These are phyloP conservation scores for Metschnikowia shivogae DNA, from an alignment of 805 yeast species.

Conservation along the genomic window DNA sequence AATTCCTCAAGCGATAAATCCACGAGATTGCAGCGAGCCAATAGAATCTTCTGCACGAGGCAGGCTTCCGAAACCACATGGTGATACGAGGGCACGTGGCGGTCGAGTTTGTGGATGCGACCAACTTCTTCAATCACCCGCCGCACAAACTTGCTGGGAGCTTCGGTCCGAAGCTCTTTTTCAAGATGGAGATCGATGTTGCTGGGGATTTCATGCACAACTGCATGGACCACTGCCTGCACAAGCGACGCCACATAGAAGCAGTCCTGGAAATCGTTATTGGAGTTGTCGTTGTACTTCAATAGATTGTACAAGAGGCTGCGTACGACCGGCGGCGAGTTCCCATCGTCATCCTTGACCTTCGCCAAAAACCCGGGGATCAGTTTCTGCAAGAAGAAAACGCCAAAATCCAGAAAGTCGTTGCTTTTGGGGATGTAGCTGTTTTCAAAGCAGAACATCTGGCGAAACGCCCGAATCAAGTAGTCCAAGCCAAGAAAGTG, in stretches of 20 bases:
- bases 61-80: conserved; percentile 52
- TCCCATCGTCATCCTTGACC: conserved; percentile 59
- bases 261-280: conserved; percentile 71
- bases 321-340: conserved; percentile 55
- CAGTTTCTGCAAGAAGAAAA: conserved; percentile 65
- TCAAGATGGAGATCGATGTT: conserved; percentile 12
- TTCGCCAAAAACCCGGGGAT: conserved; percentile 59
- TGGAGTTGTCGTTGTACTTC: conserved; percentile 80
- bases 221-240: conserved; percentile 42
- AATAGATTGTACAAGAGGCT: conserved; percentile 64
- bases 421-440: conserved; percentile 69
- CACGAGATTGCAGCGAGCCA: conserved; percentile 55
- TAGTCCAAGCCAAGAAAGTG: conserved; percentile 72
- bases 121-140: conserved; percentile 59
- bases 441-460: conserved; percentile 66
- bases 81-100: conserved; percentile 77
- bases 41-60: conserved; percentile 52
- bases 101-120: conserved; percentile 74
- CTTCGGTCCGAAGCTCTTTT: background rate
- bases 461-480: conserved; percentile 63
- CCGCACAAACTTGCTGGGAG: conserved; percentile 18
- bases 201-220: conserved; percentile 17
- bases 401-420: conserved; percentile 68
- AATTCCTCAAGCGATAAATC: conserved; percentile 52
- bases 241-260: conserved; percentile 60